Conservation (phyloP, 1,284 basidiomycete species). For the Pyrrhoderma lamaoense region DNA sequence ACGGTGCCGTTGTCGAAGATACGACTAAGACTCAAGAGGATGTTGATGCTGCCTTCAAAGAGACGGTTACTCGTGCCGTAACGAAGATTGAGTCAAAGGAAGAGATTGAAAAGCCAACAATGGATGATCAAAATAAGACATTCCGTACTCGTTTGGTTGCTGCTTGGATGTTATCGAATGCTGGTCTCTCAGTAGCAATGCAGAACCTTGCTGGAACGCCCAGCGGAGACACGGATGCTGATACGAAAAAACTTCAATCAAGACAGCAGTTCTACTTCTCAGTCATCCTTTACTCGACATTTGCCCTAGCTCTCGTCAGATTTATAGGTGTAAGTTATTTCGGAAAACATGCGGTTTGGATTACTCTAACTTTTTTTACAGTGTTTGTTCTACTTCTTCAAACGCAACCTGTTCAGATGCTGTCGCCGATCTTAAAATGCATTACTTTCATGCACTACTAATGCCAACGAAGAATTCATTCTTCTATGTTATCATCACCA, state of each 20-base stretch:
- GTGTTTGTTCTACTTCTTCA: conserved; percentile 81
- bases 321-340: conserved; percentile 68
- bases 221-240: conserved; percentile 34
- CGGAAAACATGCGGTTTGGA: background rate
- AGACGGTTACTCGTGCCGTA: conserved; percentile 88
- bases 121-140: conserved; percentile 90
- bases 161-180: conserved; percentile 83
- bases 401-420: conserved; percentile 73
- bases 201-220: conserved; percentile 77
- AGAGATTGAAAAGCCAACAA: conserved; percentile 70
- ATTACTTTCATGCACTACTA: background rate
- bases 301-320: conserved; percentile 72
- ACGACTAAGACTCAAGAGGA: conserved; percentile 77
- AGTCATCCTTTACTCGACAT: conserved; percentile 86
- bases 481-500: no score
- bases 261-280: conserved; percentile 79
- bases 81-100: conserved; percentile 73
- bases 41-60: conserved; percentile 89
- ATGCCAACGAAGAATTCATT: background rate
- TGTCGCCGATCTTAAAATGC: conserved; percentile 43
- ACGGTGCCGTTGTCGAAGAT: conserved; percentile 76
- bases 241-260: conserved; percentile 40
- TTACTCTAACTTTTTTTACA: conserved; percentile 28
- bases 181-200: conserved; percentile 73
- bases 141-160: conserved; percentile 88